A percentile compares a stretch with the other conserved stretches of the same genome.
These are phyloP conservation scores for Triangularia verruculosa DNA, from an alignment of 2,329 filamentous ascomycete genomes.

Conservation along the genomic window DNA sequence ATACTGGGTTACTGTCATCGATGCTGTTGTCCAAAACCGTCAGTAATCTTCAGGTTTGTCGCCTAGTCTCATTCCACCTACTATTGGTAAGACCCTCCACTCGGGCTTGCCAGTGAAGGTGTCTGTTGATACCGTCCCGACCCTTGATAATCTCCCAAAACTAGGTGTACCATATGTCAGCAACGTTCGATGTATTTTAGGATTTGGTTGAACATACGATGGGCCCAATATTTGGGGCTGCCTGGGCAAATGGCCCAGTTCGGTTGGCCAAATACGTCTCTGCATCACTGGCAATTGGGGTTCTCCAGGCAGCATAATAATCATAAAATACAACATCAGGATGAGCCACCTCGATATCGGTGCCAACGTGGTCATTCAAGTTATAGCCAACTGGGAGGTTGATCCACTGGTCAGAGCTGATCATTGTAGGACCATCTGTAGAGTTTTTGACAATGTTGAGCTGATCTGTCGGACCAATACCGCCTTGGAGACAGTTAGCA, in stretches of 20 bases:
- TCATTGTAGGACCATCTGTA: constrained; percentile 50
- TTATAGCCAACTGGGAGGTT: constrained; percentile 57
- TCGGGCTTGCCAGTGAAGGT: constrained; percentile 58
- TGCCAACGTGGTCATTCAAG: constrained; percentile 50
- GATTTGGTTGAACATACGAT: constrained; percentile 12
- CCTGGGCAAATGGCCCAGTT: constrained; percentile 24
- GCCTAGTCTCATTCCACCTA: constrained; percentile 6
- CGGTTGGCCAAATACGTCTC: constrained; percentile 39
- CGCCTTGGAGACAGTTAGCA: constrained; percentile 30
- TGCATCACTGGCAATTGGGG: constrained; percentile 43
- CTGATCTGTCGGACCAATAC: constrained; percentile 63
- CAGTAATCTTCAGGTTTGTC: background rate
- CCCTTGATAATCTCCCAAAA: constrained; percentile 56
- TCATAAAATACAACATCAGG: constrained; percentile 56
- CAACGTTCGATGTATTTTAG: background rate
- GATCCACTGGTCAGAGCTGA: constrained; percentile 51
- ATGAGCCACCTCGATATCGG: constrained; percentile 45
- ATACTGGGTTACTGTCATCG: constrained; percentile 56
- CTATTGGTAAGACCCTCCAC: constrained; percentile 31
- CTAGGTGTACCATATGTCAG: constrained; percentile 3
- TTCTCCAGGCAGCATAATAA: constrained; percentile 60
- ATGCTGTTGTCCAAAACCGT: constrained; percentile 30
- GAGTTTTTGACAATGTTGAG: constrained; percentile 51
- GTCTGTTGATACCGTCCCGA: constrained; percentile 56
- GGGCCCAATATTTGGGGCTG: constrained; percentile 25